These are phyloP conservation scores for Acacia acuminata DNA, from an alignment of 306 rosid genomes.

Conservation along the genomic window DNA sequence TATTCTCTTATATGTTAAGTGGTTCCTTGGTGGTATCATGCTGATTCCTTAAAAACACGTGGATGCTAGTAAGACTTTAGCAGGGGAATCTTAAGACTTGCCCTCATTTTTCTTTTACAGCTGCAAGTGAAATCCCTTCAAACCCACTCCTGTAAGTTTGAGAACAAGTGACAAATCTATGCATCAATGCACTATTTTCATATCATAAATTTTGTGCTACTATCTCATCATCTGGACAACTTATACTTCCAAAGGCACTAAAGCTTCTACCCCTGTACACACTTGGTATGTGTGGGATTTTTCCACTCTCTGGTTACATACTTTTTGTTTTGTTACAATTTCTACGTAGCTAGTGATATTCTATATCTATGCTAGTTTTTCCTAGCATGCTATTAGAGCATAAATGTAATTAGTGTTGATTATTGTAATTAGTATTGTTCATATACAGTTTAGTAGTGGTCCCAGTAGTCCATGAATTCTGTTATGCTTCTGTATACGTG, in stretches of 20 bases:
- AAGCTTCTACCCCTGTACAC: constrained; percentile 95
- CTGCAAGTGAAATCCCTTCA: constrained; percentile 81
- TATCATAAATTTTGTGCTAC: constrained; percentile 98
- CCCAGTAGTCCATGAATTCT: too few relatives aligned
- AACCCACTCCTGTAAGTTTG: constrained; percentile 75
- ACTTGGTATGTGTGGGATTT: constrained; percentile 60
- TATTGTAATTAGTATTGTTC: too few relatives aligned
- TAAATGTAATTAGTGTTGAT: too few relatives aligned
- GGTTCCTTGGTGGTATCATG: constrained; percentile 26
- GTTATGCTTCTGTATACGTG: too few relatives aligned
- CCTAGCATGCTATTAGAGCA: background rate
- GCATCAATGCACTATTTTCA: constrained; percentile 81
- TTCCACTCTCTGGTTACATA: background rate
- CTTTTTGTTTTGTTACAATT: constrained; percentile 12
- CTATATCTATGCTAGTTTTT: constrained; percentile 6
- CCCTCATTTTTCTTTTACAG: constrained; percentile 47
- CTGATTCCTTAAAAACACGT: constrained; percentile 7
- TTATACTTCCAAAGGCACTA: constrained; percentile 97
- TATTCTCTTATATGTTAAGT: background rate
- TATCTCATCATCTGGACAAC: constrained; percentile 94
- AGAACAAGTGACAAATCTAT: constrained; percentile 87
- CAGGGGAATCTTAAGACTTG: constrained; percentile 19
- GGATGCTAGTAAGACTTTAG: constrained; percentile 10
- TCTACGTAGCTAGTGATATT: constrained; percentile 16
- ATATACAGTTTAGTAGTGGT: too few relatives aligned